Base-by-base conservation (phyloP, 495 filamentous ascomycete species). In the Aspergillus mulundensis region DNA sequence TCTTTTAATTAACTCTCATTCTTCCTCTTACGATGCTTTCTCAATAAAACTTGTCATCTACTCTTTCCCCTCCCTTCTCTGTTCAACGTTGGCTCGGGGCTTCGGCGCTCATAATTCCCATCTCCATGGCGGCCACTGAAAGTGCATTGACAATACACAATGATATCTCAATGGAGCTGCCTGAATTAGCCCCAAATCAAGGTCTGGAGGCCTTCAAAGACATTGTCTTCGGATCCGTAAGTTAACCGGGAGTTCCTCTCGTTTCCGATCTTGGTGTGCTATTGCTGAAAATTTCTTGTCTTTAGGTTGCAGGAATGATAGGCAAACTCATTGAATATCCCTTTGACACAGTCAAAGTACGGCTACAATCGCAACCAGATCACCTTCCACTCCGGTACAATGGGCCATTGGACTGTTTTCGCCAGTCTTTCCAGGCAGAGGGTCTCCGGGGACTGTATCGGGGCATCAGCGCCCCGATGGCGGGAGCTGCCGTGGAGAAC, bases 301-400 rank as follows among this genome's bases (percentile, higher is more conserved):
- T 1, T 16, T 60, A 91, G 89, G 69, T 84, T 21, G 92, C 92
- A 39, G 95, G 95, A 56, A 86, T 94, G 53, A 87, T 88, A 20
- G 95, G 94, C 57, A 99, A 99, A 76, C 83, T 89, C 59, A 90
- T 99, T 63, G 95, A 99, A 65, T 99, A 95, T 68, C 95, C 95
- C 28, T 97, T 97, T 70, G 95, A 99, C 75, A 99, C 95, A 0
- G 87, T 99, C 62, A 99, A 99, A 77, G 94, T 89, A 42, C 81
- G 84, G 44, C 67, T 81, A 16, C 79, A 81, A 51, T 81, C 79
- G 19, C 94, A 97, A 68, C 90, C 91, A 7, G 87, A 91, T 64
- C 82, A 87, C 56, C 79, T 87, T 1, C 90, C 93, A 24, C 83
- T 90, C 14, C 87, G 81, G 18, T 98, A 97, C 69, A 84, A 70